Conservation (phyloP, 2,329 filamentous ascomycete species). For the Trichoderma harzianum region DNA sequence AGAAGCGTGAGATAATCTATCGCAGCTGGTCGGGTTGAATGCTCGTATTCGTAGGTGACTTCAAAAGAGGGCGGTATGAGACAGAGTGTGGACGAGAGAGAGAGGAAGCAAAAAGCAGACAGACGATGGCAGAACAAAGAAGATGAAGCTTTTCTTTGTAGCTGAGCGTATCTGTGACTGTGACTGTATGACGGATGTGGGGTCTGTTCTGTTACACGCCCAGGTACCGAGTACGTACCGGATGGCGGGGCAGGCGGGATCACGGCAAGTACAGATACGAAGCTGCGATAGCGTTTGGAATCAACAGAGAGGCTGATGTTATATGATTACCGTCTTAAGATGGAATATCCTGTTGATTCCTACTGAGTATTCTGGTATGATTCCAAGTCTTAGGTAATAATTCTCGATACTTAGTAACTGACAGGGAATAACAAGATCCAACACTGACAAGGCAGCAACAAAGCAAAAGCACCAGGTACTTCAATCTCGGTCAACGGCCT, state of each 20-base stretch:
- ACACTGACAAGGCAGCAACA: not conserved
- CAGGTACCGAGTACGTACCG: not conserved
- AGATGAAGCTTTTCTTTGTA: not conserved
- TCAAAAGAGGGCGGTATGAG: not conserved
- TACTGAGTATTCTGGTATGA: not conserved
- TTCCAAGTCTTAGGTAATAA: not conserved
- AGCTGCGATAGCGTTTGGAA: not conserved
- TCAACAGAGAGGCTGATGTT: not conserved
- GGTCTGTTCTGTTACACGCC: not conserved
- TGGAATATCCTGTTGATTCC: too few species aligned
- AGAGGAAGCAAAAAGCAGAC: not conserved
- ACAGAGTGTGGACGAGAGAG: too few species aligned
- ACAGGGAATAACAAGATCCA: not conserved
- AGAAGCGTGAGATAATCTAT: not conserved
- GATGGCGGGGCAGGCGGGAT: not conserved
- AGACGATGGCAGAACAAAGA: not conserved
- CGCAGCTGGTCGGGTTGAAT: not conserved
- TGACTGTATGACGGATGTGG: conserved; percentile 10
- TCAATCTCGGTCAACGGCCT: not conserved
- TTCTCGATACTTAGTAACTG: too few species aligned
- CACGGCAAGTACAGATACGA: not conserved
- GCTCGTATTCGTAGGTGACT: not conserved
- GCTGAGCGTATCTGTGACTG: not conserved
- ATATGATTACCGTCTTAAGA: too few species aligned
- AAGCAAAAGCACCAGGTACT: not conserved